Evolutionary conservation across 768 basidiomycete genomes (phyloP).

Genomic region (Artomyces pyxidatus): DNA sequence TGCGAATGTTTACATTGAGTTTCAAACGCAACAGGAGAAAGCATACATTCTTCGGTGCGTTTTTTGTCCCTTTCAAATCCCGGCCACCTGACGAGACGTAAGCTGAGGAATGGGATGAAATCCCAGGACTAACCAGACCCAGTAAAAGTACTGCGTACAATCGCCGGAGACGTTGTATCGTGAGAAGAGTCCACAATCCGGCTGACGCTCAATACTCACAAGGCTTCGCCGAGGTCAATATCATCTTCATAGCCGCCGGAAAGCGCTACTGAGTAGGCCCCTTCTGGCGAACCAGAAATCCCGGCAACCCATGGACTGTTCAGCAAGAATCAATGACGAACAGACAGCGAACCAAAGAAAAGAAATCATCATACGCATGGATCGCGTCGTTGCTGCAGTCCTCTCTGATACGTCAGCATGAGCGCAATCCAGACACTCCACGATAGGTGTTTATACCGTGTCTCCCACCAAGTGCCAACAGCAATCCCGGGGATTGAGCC

Average conservation of each 20-base stretch:
- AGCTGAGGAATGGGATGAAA: not conserved
- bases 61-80: constrained; percentile 78
- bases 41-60: constrained; percentile 67
- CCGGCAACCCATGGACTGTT: constrained; percentile 77
- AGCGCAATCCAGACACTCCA: not conserved
- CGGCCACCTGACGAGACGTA: constrained; percentile 52
- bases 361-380: constrained; percentile 61
- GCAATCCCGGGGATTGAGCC: constrained; percentile 73
- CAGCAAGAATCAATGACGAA: not conserved
- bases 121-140: constrained; percentile 47
- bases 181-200: not conserved
- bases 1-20: not conserved
- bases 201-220: constrained; percentile 62
- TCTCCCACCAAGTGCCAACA: constrained; percentile 81
- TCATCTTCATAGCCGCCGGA: constrained; percentile 89
- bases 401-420: constrained; percentile 25
- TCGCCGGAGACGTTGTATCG: not conserved
- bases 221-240: constrained; percentile 72
- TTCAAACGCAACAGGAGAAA: not conserved
- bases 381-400: constrained; percentile 71
- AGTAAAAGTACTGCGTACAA: constrained; percentile 59
- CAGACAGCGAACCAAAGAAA: not conserved
- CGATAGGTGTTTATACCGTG: constrained; percentile 40
- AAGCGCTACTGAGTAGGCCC: constrained; percentile 80
- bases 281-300: constrained; percentile 57